Percentiles rank a stretch among this genome's conserved stretches.
Evolutionary conservation across 2,329 filamentous ascomycete species (phyloP).

Genomic region (Fusarium mexicanum): DNA sequence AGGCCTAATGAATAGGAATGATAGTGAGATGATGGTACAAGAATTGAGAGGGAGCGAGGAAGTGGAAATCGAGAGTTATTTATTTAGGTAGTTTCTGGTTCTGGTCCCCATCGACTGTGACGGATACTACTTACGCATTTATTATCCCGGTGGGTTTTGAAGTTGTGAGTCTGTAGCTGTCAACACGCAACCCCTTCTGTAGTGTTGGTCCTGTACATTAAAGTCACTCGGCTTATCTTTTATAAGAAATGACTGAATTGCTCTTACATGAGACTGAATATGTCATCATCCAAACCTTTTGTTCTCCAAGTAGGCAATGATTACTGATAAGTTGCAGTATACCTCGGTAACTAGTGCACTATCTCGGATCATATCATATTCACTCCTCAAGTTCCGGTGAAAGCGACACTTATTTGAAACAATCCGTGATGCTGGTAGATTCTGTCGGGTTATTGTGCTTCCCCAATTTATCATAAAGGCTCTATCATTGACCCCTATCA

Average conservation of each 20-base stretch:
- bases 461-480: neutral
- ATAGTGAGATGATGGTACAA: neutral
- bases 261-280: neutral
- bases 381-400: neutral
- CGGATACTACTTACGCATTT: conserved; percentile 38
- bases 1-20: neutral
- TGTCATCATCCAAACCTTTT: neutral
- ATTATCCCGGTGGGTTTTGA: conserved; percentile 33
- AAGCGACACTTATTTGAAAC: neutral
- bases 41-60: neutral
- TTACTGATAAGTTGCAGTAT: neutral
- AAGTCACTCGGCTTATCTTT: neutral
- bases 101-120: conserved; percentile 34
- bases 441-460: neutral
- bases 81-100: conserved; percentile 3
- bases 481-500: neutral
- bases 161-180: neutral
- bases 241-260: neutral
- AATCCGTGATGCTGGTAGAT: neutral
- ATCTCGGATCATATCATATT: neutral
- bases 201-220: neutral
- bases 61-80: neutral
- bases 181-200: neutral
- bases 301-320: neutral
- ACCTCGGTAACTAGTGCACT: neutral